A percentile compares a stretch with the other conserved stretches of the same genome.
phyloP scores from a whole-genome alignment of 495 filamentous ascomycete species.

The Aspergillus panamensis region DNA sequence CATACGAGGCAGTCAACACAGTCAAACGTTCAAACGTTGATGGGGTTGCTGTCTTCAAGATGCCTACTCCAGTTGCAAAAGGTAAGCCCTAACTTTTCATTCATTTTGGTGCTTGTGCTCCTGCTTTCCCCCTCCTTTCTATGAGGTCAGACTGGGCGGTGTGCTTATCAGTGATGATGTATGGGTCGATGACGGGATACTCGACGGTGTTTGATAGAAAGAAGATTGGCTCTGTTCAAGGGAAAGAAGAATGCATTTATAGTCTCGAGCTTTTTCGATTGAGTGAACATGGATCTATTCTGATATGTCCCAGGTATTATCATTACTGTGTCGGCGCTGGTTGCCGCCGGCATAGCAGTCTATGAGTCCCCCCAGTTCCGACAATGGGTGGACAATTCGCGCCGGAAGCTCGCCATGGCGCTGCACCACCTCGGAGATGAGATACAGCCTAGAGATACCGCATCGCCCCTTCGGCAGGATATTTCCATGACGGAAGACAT shows the following conservation, averaged over 20 bases:
- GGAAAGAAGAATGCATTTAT: constrained; percentile 1
- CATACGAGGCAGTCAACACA: background rate
- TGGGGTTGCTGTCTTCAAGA: constrained; percentile 21
- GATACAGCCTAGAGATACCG: constrained; percentile 52
- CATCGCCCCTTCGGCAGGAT: constrained; percentile 34
- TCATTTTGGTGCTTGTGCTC: constrained; percentile 8
- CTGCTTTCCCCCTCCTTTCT: constrained; percentile 3
- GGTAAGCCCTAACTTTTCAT: constrained; percentile 30
- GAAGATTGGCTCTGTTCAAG: background rate
- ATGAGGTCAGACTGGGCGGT: constrained; percentile 23
- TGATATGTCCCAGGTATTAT: constrained; percentile 59
- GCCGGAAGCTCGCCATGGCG: constrained; percentile 73
- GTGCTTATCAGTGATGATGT: constrained; percentile 39
- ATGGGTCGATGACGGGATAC: background rate
- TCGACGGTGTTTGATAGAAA: background rate
- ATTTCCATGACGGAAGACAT: constrained; percentile 54
- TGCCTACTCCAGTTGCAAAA: constrained; percentile 55
- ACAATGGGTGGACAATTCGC: constrained; percentile 69
- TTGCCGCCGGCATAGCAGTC: constrained; percentile 77
- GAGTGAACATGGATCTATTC: background rate
- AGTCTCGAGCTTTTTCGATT: background rate
- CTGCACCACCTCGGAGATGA: constrained; percentile 75
- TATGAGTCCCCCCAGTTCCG: constrained; percentile 82
- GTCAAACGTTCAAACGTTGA: background rate
- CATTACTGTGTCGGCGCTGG: constrained; percentile 68